Percentiles rank a stretch among this genome's conserved stretches.
phyloP scores from a whole-genome alignment of 2,329 filamentous ascomycete genomes.

The Plectosphaerella plurivora region DNA sequence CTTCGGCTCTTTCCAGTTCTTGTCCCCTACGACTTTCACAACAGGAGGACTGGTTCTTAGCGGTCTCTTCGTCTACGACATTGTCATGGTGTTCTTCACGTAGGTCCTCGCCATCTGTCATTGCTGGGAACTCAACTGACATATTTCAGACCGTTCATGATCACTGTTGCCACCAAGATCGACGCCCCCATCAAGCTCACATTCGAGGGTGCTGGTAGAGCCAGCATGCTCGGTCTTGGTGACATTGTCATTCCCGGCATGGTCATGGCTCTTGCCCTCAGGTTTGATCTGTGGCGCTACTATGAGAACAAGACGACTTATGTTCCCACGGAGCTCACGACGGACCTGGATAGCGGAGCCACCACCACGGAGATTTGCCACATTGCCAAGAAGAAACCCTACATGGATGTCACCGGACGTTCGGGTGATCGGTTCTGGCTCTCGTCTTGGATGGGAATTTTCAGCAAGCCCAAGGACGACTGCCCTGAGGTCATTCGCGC shows the following conservation, averaged over 20 bases:
- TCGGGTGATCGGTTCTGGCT: slow-evolving; percentile 89
- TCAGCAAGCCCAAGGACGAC: slow-evolving; percentile 12
- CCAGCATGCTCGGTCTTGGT: slow-evolving; percentile 84
- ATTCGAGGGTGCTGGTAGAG: slow-evolving; percentile 62
- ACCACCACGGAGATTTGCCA: slow-evolving; percentile 33
- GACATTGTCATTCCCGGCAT: slow-evolving; percentile 92
- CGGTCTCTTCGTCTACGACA: slow-evolving; percentile 90
- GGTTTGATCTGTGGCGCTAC: slow-evolving; percentile 85
- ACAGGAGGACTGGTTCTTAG: slow-evolving; percentile 74
- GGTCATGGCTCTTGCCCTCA: slow-evolving; percentile 78
- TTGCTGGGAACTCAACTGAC: slow-evolving; percentile 8
- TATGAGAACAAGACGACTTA: slow-evolving; percentile 65
- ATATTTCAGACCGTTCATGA: slow-evolving; percentile 66
- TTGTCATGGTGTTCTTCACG: slow-evolving; percentile 87
- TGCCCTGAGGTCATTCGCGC: slow-evolving; percentile 27
- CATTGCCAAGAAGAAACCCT: slow-evolving; percentile 37
- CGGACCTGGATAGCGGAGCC: slow-evolving; percentile 20
- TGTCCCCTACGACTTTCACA: slow-evolving; percentile 84
- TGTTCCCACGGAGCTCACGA: slow-evolving; percentile 29
- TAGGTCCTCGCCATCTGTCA: slow-evolving; percentile 29
- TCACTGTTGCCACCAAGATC: slow-evolving; percentile 80
- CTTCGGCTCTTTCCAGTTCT: slow-evolving; percentile 74
- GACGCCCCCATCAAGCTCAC: slow-evolving; percentile 92
- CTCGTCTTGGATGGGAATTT: slow-evolving; percentile 19
- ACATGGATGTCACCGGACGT: slow-evolving; percentile 58